A percentile compares a stretch with the other conserved stretches of the same genome.
Conservation (phyloP, 768 basidiomycete genomes). For the Rhodosporidiobolus sp. region DNA sequence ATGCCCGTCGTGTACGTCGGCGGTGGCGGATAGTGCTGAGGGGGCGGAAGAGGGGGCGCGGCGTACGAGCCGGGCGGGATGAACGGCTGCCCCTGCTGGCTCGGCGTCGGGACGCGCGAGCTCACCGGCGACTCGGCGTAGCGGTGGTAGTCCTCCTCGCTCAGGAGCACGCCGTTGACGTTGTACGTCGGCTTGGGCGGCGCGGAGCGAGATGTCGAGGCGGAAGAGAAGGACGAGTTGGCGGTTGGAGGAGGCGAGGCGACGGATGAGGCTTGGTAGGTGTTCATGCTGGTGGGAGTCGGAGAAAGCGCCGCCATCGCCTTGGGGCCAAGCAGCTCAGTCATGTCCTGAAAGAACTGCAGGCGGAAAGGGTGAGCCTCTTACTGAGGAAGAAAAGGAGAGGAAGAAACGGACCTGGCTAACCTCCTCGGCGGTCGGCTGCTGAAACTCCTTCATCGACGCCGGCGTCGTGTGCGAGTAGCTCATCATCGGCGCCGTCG, state of each 20-base stretch:
- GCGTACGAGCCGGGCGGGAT: neutral
- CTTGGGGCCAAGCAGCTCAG: slow-evolving; percentile 25
- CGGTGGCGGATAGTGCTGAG: neutral
- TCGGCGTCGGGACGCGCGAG: neutral
- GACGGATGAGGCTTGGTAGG: neutral
- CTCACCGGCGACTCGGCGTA: neutral
- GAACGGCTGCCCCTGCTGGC: neutral
- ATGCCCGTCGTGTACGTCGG: neutral
- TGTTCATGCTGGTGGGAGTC: neutral
- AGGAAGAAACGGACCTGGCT: slow-evolving; percentile 1
- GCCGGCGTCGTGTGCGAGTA: slow-evolving; percentile 3
- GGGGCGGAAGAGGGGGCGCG: neutral
- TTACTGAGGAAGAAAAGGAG: neutral
- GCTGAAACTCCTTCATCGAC: neutral
- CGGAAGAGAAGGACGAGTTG: neutral
- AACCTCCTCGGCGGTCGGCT: slow-evolving; percentile 17
- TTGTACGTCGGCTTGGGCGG: slow-evolving; percentile 2
- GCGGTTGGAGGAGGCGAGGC: neutral
- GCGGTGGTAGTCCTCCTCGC: slow-evolving; percentile 12
- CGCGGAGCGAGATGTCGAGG: too few species aligned
- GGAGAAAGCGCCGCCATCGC: slow-evolving; percentile 8
- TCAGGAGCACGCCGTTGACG: slow-evolving; percentile 26
- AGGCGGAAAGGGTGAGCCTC: neutral
- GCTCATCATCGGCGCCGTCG: neutral
- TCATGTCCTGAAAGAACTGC: slow-evolving; percentile 34